Evolutionary conservation across 2,329 filamentous ascomycete genomes (phyloP), one percentile per base, ranked within the genome.

Genomic region (Sporothrix luriei): DNA sequence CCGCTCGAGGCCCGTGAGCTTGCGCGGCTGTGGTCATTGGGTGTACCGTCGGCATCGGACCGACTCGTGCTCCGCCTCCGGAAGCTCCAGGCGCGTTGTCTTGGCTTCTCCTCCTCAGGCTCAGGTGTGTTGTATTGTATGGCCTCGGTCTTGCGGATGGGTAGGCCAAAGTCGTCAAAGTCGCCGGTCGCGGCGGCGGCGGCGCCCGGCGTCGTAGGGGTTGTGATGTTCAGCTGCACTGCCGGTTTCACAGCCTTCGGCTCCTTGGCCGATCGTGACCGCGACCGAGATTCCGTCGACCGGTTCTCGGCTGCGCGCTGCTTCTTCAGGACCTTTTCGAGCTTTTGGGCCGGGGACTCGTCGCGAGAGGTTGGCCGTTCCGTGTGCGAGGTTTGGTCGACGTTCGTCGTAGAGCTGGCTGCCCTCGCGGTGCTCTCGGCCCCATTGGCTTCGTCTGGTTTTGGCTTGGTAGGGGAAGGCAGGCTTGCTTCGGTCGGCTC

Each of bases 101-200:
- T 52, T 24, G 72, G 40, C 24, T 68, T 57, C 1, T 55, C 40
- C 3, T 72, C 66, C 24, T 72, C 69, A 5, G 40, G 51, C 19
- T 69, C 69, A 5, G 71, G 46, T 1, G 70, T 19, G 46, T 38
- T 68, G 77, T 79, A 75, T 78, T 78, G 74, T 78, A 83, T 72
- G 4, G 29, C 66, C 10, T 59, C 68, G 1, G 71, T 55, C 74
- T 83, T 85, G 76, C 82, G 83, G 72, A 90, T 84, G 21, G 89
- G 89, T 73, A 92, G 80, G 66, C 90, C 90, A 77, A 92, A 92
- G 73, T 92, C 90, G 77, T 92, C 90, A 71, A 88, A 80, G 40
- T 70, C 69, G n/a, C 46, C 55, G 65, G 76, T 77, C 70, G 74
- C 75, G 72, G 75, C 76, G 71, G 75, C 74, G 72, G 76, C 76